Evolutionary conservation across 345 rosid species (phyloP).

Genomic region (Eucalyptus cloeziana): DNA sequence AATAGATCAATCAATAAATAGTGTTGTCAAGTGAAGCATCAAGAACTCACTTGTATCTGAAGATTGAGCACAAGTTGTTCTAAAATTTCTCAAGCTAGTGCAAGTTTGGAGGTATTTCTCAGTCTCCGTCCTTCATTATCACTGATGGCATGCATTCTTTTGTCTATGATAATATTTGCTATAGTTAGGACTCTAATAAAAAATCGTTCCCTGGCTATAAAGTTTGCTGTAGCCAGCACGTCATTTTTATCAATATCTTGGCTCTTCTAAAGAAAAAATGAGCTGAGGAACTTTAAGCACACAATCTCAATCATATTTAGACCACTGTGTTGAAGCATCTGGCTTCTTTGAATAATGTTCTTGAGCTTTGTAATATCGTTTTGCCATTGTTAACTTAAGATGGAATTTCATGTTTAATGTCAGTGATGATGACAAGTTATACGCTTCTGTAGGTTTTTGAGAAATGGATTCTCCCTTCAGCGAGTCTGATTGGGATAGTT

Average conservation of each 20-base stretch:
- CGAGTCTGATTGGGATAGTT: constrained; percentile 88
- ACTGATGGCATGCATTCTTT: neutral
- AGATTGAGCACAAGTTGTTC: neutral
- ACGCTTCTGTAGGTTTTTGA: neutral
- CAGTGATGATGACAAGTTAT: neutral
- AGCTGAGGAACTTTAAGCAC: neutral
- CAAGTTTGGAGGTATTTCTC: neutral
- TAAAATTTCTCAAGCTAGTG: neutral
- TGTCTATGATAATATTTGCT: neutral
- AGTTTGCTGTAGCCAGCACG: neutral
- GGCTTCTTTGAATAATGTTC: neutral
- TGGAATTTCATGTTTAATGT: neutral
- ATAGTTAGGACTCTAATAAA: neutral
- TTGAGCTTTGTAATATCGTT: neutral
- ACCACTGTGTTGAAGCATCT: neutral
- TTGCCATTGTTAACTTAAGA: neutral
- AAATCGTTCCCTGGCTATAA: neutral
- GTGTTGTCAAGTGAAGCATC: neutral
- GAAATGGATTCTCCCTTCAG: constrained; percentile 48
- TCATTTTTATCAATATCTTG: neutral
- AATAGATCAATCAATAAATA: constrained; percentile 4
- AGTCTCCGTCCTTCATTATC: neutral
- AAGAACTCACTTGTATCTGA: neutral
- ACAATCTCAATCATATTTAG: neutral
- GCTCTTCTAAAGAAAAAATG: neutral